Conservation (phyloP, 164 flowering plant species). For the Berberis vulgaris region DNA sequence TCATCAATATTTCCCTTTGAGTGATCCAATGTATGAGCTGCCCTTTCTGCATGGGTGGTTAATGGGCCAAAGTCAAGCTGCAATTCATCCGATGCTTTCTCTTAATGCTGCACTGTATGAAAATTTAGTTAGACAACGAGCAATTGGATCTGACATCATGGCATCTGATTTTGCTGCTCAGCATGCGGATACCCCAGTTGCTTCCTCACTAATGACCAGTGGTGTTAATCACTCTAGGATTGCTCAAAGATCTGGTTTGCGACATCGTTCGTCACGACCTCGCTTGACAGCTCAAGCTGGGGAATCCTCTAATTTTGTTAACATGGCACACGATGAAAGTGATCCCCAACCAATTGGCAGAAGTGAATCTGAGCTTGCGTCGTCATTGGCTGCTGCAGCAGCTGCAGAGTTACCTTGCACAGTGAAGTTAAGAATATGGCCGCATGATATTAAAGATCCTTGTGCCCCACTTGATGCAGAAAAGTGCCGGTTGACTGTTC, state of each 20-base stretch:
- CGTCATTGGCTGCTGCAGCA: constrained; percentile 76
- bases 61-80: constrained; percentile 80
- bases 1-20: constrained; percentile 43
- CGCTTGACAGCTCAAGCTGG: constrained; percentile 29
- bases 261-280: constrained; percentile 44
- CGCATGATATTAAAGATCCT: constrained; percentile 74
- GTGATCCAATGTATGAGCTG: constrained; percentile 57
- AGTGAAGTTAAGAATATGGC: constrained; percentile 89
- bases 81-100: constrained; percentile 28
- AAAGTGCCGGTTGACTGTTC: constrained; percentile 64
- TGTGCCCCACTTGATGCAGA: constrained; percentile 63
- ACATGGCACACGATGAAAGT: constrained; percentile 27
- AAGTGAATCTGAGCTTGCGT: constrained; percentile 65
- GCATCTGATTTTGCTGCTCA: constrained; percentile 18
- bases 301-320: constrained; percentile 29
- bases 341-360: constrained; percentile 47
- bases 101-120: constrained; percentile 26
- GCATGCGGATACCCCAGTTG: constrained; percentile 17
- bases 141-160: constrained; percentile 12
- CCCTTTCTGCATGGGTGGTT: constrained; percentile 95
- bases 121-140: constrained; percentile 23
- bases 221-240: constrained; percentile 25
- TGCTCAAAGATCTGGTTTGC: constrained; percentile 41
- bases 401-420: constrained; percentile 96
- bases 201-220: constrained; percentile 24